Evolutionary conservation across 345 rosid species (phyloP).

Genomic region (Hypericum androsaemum): DNA sequence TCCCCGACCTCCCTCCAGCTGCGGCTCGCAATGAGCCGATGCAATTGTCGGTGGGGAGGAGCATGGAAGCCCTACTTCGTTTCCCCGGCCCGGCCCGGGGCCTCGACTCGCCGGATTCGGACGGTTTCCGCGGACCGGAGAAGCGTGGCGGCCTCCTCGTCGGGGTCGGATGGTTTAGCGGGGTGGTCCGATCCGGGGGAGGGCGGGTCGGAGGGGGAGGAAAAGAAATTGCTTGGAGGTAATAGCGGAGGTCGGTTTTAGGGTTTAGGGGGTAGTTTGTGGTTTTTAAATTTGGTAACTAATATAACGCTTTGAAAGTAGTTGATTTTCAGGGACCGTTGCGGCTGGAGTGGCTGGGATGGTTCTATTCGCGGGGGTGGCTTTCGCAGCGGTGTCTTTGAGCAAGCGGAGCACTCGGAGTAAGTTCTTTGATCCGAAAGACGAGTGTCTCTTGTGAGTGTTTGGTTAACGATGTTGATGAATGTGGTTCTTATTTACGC

Average conservation of each 20-base stretch:
- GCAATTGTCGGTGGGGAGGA: constrained; percentile 17
- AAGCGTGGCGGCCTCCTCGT: constrained; percentile 27
- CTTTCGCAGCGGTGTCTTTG: constrained; percentile 50
- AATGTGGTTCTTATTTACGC: constrained; percentile 11
- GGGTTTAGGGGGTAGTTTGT: constrained; percentile 1
- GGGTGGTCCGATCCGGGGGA: constrained; percentile 63
- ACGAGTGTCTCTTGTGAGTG: not conserved
- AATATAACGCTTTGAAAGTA: constrained; percentile 51
- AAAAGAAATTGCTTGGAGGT: constrained; percentile 60
- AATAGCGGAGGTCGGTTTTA: constrained; percentile 7
- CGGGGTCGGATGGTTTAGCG: constrained; percentile 33
- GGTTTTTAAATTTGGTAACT: constrained; percentile 22
- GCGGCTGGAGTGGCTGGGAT: constrained; percentile 71
- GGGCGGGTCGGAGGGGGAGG: constrained; percentile 27
- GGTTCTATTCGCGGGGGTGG: constrained; percentile 44
- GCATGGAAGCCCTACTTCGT: constrained; percentile 20
- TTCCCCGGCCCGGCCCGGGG: constrained; percentile 21
- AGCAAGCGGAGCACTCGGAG: constrained; percentile 45
- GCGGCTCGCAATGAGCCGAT: constrained; percentile 46
- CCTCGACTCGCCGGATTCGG: constrained; percentile 13
- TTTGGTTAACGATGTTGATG: not conserved
- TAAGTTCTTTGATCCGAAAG: constrained; percentile 28
- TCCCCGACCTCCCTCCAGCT: constrained; percentile 79
- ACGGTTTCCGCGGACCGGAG: constrained; percentile 18
- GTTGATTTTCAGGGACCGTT: constrained; percentile 73